Percentiles rank a stretch among this genome's conserved stretches.
phyloP scores from a whole-genome alignment of 768 basidiomycete genomes.

The Coprinopsis cinerea region DNA sequence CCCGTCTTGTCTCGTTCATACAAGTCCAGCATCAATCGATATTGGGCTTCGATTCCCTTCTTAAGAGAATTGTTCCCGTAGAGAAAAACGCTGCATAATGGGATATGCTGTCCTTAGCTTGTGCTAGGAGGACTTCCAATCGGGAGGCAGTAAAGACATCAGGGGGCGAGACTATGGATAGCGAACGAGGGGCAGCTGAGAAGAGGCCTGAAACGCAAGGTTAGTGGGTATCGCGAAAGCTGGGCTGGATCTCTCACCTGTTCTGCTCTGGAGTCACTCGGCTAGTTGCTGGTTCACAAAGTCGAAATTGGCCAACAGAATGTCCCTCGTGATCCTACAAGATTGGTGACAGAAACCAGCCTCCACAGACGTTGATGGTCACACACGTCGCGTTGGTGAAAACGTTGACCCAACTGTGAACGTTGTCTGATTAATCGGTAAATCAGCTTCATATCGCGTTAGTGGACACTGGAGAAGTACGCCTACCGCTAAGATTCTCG shows the following conservation, averaged over 20 bases:
- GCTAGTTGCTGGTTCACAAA: conserved; percentile 19
- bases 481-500: conserved; percentile 29
- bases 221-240: neutral
- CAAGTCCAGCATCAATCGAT: conserved; percentile 18
- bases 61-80: conserved; percentile 24
- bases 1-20: conserved; percentile 21
- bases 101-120: conserved; percentile 18
- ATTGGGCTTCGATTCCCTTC: conserved; percentile 26
- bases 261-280: conserved; percentile 25
- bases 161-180: conserved; percentile 23
- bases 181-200: conserved; percentile 25
- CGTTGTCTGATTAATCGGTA: conserved; percentile 20
- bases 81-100: conserved; percentile 23
- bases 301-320: conserved; percentile 17
- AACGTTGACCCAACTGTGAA: conserved; percentile 28
- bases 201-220: conserved; percentile 16
- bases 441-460: neutral
- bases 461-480: neutral
- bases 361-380: neutral
- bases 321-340: conserved; percentile 23
- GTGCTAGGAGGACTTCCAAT: conserved; percentile 14
- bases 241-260: conserved; percentile 15
- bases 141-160: conserved; percentile 19
- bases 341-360: neutral
- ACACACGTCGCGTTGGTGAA: conserved; percentile 25